phyloP scores from a whole-genome alignment of 441 rosid genomes.

The Lepidium campestre region DNA sequence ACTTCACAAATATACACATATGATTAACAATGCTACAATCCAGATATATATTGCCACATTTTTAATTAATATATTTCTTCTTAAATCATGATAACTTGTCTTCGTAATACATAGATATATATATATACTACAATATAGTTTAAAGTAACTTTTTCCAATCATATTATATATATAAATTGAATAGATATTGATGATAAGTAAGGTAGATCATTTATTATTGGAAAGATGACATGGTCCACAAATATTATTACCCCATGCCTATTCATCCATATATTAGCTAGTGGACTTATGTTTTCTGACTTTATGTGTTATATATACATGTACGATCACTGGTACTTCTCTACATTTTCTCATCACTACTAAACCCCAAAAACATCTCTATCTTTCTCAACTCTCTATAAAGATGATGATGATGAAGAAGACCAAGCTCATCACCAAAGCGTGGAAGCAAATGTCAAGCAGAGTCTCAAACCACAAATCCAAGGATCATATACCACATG shows the following conservation, averaged over 20 bases:
- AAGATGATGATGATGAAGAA: conserved; percentile 4
- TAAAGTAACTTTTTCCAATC: too few species aligned
- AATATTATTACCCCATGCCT: conserved; percentile 5
- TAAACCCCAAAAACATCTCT: conserved; percentile 13
- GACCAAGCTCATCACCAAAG: conserved; percentile 23
- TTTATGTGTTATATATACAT: conserved; percentile 11
- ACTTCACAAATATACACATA: neutral
- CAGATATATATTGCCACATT: too few species aligned
- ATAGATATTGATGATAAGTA: conserved; percentile 3
- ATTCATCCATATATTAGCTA: conserved; percentile 6
- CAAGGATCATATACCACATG: conserved; percentile 19
- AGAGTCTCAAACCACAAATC: conserved; percentile 1
- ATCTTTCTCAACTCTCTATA: neutral
- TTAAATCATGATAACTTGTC: too few species aligned
- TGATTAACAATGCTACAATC: too few species aligned
- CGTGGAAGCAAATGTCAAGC: conserved; percentile 29
- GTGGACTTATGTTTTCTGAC: conserved; percentile 16
- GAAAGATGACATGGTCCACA: conserved; percentile 19
- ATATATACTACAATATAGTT: too few species aligned
- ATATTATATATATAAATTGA: too few species aligned
- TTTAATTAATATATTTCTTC: neutral
- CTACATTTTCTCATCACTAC: conserved; percentile 1
- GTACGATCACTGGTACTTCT: conserved; percentile 26
- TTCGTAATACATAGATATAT: too few species aligned
- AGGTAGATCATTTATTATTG: conserved; percentile 2